phyloP scores from a whole-genome alignment of 495 filamentous ascomycete genomes.

The Aspergillus coremiiformis region DNA sequence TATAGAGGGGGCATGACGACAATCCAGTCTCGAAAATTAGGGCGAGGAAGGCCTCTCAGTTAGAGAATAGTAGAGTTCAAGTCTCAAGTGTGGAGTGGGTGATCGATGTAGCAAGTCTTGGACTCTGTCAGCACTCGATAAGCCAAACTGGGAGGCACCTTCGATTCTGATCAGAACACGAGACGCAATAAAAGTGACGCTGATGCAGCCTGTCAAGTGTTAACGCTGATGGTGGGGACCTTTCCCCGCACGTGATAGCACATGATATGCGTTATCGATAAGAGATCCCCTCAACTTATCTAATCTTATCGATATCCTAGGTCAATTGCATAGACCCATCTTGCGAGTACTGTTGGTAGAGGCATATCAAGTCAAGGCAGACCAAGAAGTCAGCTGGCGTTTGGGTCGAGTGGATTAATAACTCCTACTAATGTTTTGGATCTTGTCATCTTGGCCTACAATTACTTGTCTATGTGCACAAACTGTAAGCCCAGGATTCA shows the following conservation, averaged over 20 bases:
- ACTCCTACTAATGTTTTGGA: too few species aligned
- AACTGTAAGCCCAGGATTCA: too few species aligned
- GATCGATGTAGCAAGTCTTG: not conserved
- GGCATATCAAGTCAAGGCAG: too few species aligned
- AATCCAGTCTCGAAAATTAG: not conserved
- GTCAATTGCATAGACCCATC: too few species aligned
- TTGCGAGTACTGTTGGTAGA: too few species aligned
- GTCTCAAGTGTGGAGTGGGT: not conserved
- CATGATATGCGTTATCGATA: conserved; percentile 11
- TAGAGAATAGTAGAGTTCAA: not conserved
- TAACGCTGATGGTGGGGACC: not conserved
- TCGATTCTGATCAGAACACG: not conserved
- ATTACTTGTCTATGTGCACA: too few species aligned
- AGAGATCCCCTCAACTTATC: conserved; percentile 9
- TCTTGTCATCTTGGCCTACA: too few species aligned
- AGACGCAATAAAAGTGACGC: not conserved
- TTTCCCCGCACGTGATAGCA: conserved; percentile 17
- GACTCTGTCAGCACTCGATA: not conserved
- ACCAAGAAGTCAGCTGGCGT: too few species aligned
- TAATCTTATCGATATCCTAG: not conserved
- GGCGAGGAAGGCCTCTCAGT: not conserved
- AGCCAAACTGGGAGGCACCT: not conserved
- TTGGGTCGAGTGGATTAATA: too few species aligned
- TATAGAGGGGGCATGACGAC: conserved; percentile 10
- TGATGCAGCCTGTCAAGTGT: not conserved